Evolutionary conservation across 1,284 basidiomycete genomes (phyloP), one percentile per base, ranked within the genome.

Genomic region (Cutaneotrichosporon spelunceum): DNA sequence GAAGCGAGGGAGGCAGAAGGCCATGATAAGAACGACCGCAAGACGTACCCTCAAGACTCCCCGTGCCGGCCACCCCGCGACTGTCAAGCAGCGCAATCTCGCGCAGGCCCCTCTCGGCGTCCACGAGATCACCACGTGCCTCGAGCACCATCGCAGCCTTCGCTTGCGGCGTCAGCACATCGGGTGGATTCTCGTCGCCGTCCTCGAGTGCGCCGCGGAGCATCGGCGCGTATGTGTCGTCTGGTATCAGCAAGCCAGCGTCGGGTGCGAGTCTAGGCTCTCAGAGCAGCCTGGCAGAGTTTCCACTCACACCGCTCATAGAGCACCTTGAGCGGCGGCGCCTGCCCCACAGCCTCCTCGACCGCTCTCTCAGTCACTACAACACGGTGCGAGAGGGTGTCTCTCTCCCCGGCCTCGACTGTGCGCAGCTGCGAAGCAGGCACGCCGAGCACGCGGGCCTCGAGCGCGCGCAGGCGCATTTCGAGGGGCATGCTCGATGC

Each of bases 111-210:
- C 71, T 60, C 57, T 78, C 76, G 8, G 72, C 68, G n/a, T 55
- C 60, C 29, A 57, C 57, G 42, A 78, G 70, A 59, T 78, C 76
- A n/a, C 30, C 64, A 6, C 62, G 63, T 6, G 74, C 70, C 53
- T 73, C 74, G 16, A 76, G 60, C 10, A 78, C 61, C 64, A 78
- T 71, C 4, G 71, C 62, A 9, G 69, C 49, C 56, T 75, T 74
- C 33, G 66, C 67, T 10, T 44, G 29, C 16, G 70, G 65, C 6
- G 72, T 64, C 29, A 78, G 56, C 0, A 72, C 53, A 53, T 74
- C 70, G 29, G 62, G 59, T 21, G 66, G 39, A 2, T 4, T 42
- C 24, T 26, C 53, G 0, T 39, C 53, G 33, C 26, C 36, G 5
- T 55, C 53, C 26, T 52, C 56, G 7, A 58, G 54, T 2, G 39